A percentile compares a stretch with the other conserved stretches of the same genome.
phyloP scores from a whole-genome alignment of 345 rosid genomes.

The Eucalyptus cloeziana region DNA sequence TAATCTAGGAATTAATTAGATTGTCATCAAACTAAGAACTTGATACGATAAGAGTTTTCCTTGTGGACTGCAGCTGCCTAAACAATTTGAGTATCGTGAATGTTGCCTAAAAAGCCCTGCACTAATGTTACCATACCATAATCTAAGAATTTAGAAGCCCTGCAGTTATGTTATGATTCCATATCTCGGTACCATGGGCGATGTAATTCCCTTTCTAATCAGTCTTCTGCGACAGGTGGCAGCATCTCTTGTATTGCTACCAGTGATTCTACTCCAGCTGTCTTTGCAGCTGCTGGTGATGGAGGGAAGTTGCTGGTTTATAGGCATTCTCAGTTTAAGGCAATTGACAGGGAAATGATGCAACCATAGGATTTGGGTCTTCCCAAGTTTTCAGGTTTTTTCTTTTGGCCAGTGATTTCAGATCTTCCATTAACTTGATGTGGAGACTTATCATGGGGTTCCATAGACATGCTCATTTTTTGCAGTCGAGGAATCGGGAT shows the following conservation, averaged over 20 bases:
- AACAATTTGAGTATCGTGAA: background rate
- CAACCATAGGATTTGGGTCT: background rate
- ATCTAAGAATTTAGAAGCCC: background rate
- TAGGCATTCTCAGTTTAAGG: background rate
- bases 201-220: background rate
- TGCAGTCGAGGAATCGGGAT: background rate
- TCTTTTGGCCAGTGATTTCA: background rate
- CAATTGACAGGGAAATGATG: background rate
- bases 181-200: no score
- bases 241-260: constrained; percentile 57
- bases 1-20: background rate
- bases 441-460: background rate
- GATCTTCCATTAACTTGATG: background rate
- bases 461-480: background rate
- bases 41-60: background rate
- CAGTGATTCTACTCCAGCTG: constrained; percentile 39
- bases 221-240: constrained; percentile 24
- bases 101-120: background rate
- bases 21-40: background rate
- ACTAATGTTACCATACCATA: background rate
- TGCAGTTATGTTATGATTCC: background rate
- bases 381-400: background rate
- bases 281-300: constrained; percentile 38
- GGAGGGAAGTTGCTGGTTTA: constrained; percentile 64
- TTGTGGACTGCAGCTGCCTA: background rate